Evolutionary conservation across 257 asterid genomes (phyloP).

Genomic region (Penstemon davidsonii): DNA sequence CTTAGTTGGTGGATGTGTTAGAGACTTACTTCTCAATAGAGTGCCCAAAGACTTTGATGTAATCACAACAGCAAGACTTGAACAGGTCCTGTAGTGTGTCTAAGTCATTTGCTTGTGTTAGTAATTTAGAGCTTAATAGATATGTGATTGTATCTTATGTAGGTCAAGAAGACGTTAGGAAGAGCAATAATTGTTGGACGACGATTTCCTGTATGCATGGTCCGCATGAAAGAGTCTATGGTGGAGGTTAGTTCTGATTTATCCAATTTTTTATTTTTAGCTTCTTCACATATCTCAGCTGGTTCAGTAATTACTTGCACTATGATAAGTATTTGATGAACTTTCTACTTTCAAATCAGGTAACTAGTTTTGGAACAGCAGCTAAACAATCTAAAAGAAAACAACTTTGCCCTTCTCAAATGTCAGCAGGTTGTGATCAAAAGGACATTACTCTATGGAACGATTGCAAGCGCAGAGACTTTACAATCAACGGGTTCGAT

Average conservation of each 20-base stretch:
- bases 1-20: constrained; percentile 97
- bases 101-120: constrained; percentile 21
- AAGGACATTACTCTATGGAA: constrained; percentile 68
- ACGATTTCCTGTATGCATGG: constrained; percentile 85
- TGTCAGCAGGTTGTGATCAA: constrained; percentile 49
- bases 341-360: constrained; percentile 44
- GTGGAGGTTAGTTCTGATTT: constrained; percentile 70
- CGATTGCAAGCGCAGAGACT: constrained; percentile 78
- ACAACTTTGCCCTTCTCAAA: constrained; percentile 30
- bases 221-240: constrained; percentile 44
- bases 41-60: constrained; percentile 93
- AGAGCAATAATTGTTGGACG: constrained; percentile 63
- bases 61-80: constrained; percentile 75
- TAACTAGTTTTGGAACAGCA: constrained; percentile 79
- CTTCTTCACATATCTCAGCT: constrained; percentile 17
- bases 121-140: constrained; percentile 20
- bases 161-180: constrained; percentile 56
- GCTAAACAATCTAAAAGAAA: constrained; percentile 34
- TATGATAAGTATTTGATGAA: constrained; percentile 17
- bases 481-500: constrained; percentile 82
- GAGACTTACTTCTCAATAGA: constrained; percentile 81
- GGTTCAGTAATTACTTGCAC: neutral
- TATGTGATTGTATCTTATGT: constrained; percentile 26
- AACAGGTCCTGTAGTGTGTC: constrained; percentile 45
- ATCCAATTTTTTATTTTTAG: constrained; percentile 20